These are phyloP conservation scores for Chrysopogon serrulatus DNA, from an alignment of 176 grass and related monocot genomes.

Conservation along the genomic window DNA sequence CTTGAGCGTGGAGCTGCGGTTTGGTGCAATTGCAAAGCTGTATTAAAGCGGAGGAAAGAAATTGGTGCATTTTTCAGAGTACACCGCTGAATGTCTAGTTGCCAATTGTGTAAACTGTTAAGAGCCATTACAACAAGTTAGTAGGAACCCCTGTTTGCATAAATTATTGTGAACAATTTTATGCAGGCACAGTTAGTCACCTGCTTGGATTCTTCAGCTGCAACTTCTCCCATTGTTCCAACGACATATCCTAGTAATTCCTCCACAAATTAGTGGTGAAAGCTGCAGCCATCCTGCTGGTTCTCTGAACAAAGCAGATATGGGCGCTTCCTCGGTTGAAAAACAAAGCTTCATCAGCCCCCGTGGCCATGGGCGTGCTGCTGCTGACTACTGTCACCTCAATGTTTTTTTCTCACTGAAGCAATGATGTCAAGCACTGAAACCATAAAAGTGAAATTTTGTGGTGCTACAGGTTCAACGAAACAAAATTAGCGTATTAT, in stretches of 20 bases:
- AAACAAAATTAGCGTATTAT: not conserved
- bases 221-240: not conserved
- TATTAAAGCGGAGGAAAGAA: not conserved
- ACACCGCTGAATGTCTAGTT: not conserved
- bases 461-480: not conserved
- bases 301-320: not conserved
- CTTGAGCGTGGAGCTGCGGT: not conserved
- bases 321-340: not conserved
- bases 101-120: not conserved
- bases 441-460: not conserved
- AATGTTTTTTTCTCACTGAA: not conserved
- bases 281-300: not conserved
- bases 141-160: not conserved
- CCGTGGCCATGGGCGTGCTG: not conserved
- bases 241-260: not conserved
- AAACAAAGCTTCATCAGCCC: not conserved
- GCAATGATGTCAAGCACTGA: not conserved
- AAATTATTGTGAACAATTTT: not conserved
- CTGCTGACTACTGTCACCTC: not conserved
- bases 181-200: not conserved
- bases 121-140: not conserved
- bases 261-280: not conserved
- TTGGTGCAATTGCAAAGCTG: not conserved
- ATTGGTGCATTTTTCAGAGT: not conserved
- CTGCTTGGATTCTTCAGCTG: not conserved